These are phyloP conservation scores for Solanum tarijense DNA, from an alignment of 257 asterid species.

Conservation along the genomic window DNA sequence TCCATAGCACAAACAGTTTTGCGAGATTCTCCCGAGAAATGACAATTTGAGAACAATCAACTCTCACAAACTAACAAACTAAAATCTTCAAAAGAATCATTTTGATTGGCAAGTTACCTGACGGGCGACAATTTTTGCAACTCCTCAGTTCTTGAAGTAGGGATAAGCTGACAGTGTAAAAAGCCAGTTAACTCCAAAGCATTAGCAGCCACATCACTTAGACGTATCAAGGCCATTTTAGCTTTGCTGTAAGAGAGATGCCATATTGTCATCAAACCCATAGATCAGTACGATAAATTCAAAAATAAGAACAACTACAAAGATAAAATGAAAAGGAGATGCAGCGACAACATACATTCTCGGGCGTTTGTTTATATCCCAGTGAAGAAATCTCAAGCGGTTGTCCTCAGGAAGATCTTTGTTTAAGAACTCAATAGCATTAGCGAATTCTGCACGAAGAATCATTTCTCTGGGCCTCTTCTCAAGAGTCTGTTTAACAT, in stretches of 20 bases:
- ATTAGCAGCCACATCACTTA: conserved; percentile 60
- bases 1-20: not conserved
- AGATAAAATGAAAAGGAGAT: not conserved
- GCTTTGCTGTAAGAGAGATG: conserved; percentile 44
- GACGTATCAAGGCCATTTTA: conserved; percentile 43
- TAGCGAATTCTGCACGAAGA: conserved; percentile 69
- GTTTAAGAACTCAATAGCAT: conserved; percentile 72
- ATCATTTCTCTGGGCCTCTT: conserved; percentile 92
- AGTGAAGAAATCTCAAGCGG: conserved; percentile 82
- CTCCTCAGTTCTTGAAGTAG: conserved; percentile 37
- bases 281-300: not conserved
- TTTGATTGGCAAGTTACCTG: conserved; percentile 7
- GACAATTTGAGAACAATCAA: not conserved
- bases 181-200: conserved; percentile 70
- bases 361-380: conserved; percentile 79
- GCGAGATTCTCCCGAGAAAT: not conserved
- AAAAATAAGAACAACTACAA: not conserved
- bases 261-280: not conserved
- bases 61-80: not conserved
- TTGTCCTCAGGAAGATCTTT: conserved; percentile 47
- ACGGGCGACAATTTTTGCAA: conserved; percentile 3
- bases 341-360: conserved; percentile 38
- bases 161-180: conserved; percentile 49
- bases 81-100: not conserved
- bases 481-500: conserved; percentile 54